These are phyloP conservation scores for Candida jianshihensis DNA, from an alignment of 805 yeast genomes.

Conservation along the genomic window DNA sequence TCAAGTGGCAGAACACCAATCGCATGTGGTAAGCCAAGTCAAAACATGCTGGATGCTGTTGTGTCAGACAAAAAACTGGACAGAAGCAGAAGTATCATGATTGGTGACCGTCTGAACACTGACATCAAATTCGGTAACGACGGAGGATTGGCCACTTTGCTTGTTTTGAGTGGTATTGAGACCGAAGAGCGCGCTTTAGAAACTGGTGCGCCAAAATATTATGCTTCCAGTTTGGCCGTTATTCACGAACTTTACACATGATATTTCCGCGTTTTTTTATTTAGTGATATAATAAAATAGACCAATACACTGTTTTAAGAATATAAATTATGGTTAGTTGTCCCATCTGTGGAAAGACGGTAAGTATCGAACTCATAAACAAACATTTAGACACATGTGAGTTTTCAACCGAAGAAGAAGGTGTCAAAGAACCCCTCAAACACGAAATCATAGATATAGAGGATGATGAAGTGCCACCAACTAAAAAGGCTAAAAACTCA, in stretches of 20 bases:
- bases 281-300: too few relatives aligned
- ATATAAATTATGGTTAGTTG: conserved; percentile 24
- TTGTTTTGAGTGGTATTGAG: conserved; percentile 91
- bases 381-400: conserved; percentile 21
- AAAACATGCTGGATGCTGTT: conserved; percentile 85
- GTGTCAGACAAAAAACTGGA: conserved; percentile 51
- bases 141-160: conserved; percentile 79
- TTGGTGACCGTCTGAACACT: conserved; percentile 92
- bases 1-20: conserved; percentile 80
- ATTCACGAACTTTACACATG: conserved; percentile 55
- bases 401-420: conserved; percentile 1
- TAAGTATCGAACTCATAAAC: conserved; percentile 15
- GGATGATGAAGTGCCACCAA: background rate
- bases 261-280: background rate
- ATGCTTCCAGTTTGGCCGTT: conserved; percentile 49
- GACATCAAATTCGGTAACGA: conserved; percentile 88
- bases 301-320: too few relatives aligned
- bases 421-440: background rate
- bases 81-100: conserved; percentile 68
- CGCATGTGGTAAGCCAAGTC: conserved; percentile 90
- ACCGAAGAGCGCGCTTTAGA: conserved; percentile 53
- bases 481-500: background rate
- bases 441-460: background rate
- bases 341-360: conserved; percentile 18
- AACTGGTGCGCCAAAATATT: conserved; percentile 52